Evolutionary conservation across 768 basidiomycete species (phyloP), one percentile per base, ranked within the genome.

Genomic region (Hygrocybe coccinea): DNA sequence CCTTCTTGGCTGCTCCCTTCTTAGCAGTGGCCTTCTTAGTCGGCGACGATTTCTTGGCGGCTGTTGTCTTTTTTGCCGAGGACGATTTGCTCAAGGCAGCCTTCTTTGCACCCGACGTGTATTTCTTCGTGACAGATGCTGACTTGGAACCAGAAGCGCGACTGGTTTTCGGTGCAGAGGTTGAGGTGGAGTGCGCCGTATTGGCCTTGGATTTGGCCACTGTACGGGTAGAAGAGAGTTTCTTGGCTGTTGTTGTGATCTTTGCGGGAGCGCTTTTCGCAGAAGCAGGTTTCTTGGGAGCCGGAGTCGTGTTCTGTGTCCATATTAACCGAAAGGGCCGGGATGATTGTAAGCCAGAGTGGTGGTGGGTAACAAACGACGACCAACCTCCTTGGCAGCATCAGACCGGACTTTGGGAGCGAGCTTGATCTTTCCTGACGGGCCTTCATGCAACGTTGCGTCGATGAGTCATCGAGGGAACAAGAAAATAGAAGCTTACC

Each of bases 341-440:
- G 46, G 22, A 55, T 49, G 41, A 59, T n/a, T n/a, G 51, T 39
- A 52, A 61, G 50, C 22, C 39, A 36, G 44, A 53, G 38, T 46
- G 47, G 53, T 6, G 24, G 25, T 29, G 19, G 39, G 51, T 14
- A 36, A 10, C 17, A 33, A 43, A 58, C 22, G 34, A 24, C 37
- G 12, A 52, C 65, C 36, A 21, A 78, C 78, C 77, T 80, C 79
- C 64, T 80, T 80, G 11, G 76, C 75, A 52, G 81, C 80, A 59
- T 81, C 83, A n/a, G 73, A 64, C 36, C 76, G 74, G 62, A 76
- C 65, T 75, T 87, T 89, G 54, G 86, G 82, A 24, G 86, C 80
- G 24, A 90, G 79, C 70, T 87, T 89, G 62, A 75, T 69, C 57
- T 75, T 75, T 25, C 64, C 64, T 19, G 64, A 65, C 22, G 64